Evolutionary conservation across 2,329 filamentous ascomycete species (phyloP), one percentile per base, ranked within the genome.

Genomic region (Seiridium unicorne): DNA sequence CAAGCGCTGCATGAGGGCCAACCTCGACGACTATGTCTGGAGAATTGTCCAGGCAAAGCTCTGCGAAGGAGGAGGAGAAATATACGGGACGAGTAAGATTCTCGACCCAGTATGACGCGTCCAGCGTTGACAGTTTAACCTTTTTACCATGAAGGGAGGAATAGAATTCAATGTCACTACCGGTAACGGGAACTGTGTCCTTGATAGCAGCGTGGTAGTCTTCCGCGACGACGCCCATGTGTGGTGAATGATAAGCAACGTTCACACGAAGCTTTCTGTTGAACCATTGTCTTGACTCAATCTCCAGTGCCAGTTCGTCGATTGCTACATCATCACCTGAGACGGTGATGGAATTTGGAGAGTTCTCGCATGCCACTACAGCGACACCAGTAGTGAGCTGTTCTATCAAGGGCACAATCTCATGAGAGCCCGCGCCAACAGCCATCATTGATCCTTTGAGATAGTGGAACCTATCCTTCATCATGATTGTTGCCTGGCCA

Each of bases 401-500:
- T 55, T 68, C 65, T 40, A 70, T 51, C 6, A 66, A 58, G 5
- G 60, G 64, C 62, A 72, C 72, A 3, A 75, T 69, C 40, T 77
- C 75, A 59, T 73, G 70, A 5, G 75, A 70, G n/a, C 73, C 75
- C 1, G 74, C 72, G 3, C 80, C 83, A 1, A 84, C 80, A 1
- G 83, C 83, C 68, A 84, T 74, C 84, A 86, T 86, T 5, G 75
- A 70, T 0, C 83, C 83, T 4, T 72, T 70, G 0, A 79, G 72
- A 0, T 73, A 62, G 0, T 74, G 73, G 60, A 74, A 70, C 9
- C 70, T 73, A 40, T 70, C 46, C 60, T 74, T 79, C 48, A 81
- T 65, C 2, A 71, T 67, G 4, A 74, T 71, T 6, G 77, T 73
- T 10, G 77, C 72, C 44, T 75, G 72, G 3, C 77, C 79, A 11